A percentile compares a stretch with the other conserved stretches of the same genome.
Conservation (phyloP, 2,329 filamentous ascomycete species). For the Stagonosporopsis rhizophila region DNA sequence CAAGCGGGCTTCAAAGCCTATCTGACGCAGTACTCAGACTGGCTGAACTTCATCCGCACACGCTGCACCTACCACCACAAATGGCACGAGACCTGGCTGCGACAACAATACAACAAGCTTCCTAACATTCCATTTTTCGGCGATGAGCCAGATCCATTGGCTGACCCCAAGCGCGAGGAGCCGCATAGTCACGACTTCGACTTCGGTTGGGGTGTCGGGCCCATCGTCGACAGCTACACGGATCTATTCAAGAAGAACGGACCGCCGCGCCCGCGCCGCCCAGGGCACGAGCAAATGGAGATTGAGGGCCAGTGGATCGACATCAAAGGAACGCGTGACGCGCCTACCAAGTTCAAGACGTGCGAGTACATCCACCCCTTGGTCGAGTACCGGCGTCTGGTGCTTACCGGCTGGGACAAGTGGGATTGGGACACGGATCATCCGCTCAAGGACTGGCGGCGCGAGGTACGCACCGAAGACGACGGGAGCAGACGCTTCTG, state of each 20-base stretch:
- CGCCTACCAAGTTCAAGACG: constrained; percentile 39
- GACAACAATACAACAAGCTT: constrained; percentile 3
- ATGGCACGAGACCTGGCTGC: constrained; percentile 13
- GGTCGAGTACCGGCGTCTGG: constrained; percentile 33
- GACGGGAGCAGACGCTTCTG: background rate
- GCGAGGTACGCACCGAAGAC: background rate
- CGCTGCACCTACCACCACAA: constrained; percentile 42
- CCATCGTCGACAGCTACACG: constrained; percentile 50
- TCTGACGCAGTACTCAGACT: constrained; percentile 51
- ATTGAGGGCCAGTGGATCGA: constrained; percentile 19
- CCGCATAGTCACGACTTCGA: constrained; percentile 40
- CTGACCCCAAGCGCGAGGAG: constrained; percentile 26
- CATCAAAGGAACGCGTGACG: background rate
- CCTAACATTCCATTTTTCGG: background rate
- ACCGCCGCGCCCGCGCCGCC: constrained; percentile 48
- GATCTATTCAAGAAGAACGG: constrained; percentile 54
- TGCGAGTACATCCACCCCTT: constrained; percentile 60
- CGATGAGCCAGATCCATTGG: constrained; percentile 19
- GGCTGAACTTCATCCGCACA: constrained; percentile 37
- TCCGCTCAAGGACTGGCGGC: background rate
- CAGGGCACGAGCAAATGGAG: constrained; percentile 51
- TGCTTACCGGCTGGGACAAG: constrained; percentile 5
- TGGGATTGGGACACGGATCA: background rate
- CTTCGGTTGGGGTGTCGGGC: constrained; percentile 58
- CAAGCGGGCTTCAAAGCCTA: constrained; percentile 51